phyloP scores from a whole-genome alignment of 768 basidiomycete species.

The Termitomyces sp. region DNA sequence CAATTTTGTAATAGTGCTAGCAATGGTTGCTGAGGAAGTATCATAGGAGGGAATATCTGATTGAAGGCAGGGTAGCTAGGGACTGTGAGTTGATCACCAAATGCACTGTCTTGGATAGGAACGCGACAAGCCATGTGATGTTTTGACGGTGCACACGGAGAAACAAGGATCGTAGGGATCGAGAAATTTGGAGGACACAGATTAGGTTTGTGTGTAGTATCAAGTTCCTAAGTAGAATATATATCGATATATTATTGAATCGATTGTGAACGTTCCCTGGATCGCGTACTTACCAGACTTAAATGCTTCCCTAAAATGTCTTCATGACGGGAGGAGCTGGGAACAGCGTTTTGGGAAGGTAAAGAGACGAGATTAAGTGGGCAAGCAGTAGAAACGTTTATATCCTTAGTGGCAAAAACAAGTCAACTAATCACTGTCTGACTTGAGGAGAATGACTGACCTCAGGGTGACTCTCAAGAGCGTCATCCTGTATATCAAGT shows the following conservation, averaged over 20 bases:
- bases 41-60: conserved; percentile 35
- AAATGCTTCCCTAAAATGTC: neutral
- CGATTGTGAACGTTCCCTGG: neutral
- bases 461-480: neutral
- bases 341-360: neutral
- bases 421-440: neutral
- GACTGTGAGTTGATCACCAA: conserved; percentile 44
- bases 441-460: neutral
- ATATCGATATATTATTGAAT: neutral
- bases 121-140: conserved; percentile 38
- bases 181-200: conserved; percentile 23
- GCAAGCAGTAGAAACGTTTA: neutral
- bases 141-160: conserved; percentile 34
- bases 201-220: conserved; percentile 11
- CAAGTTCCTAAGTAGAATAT: neutral
- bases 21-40: neutral
- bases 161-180: conserved; percentile 47
- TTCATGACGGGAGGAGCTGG: neutral
- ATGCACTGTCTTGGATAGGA: conserved; percentile 50
- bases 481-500: neutral
- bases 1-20: neutral
- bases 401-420: neutral
- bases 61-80: conserved; percentile 44
- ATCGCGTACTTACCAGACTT: neutral
- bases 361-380: neutral